Conservation (phyloP, 2,329 filamentous ascomycete genomes). For the Pezicula rhizophila region DNA sequence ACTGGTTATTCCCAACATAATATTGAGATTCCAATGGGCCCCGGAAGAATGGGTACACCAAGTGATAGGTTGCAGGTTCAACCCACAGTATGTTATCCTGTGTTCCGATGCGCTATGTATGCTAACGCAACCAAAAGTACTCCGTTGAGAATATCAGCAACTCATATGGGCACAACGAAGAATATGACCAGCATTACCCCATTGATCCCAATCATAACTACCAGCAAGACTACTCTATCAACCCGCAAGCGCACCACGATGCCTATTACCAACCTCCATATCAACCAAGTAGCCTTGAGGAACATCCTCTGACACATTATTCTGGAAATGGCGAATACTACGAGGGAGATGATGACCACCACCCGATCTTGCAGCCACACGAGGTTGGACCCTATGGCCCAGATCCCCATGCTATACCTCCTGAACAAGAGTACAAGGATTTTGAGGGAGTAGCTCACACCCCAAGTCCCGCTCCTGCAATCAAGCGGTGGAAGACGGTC, state of each 20-base stretch:
- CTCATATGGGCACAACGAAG: constrained; percentile 57
- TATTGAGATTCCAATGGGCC: constrained; percentile 64
- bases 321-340: constrained; percentile 17
- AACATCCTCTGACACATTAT: constrained; percentile 21
- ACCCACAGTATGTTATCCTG: constrained; percentile 61
- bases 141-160: constrained; percentile 63
- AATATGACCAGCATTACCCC: constrained; percentile 47
- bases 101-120: background rate
- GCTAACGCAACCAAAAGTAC: constrained; percentile 40
- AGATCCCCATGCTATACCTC: constrained; percentile 39
- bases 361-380: constrained; percentile 64
- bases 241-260: constrained; percentile 82
- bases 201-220: constrained; percentile 42
- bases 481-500: constrained; percentile 95
- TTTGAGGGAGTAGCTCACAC: constrained; percentile 38
- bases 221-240: constrained; percentile 64
- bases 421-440: constrained; percentile 36
- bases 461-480: constrained; percentile 49
- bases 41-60: constrained; percentile 41
- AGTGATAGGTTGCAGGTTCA: constrained; percentile 77
- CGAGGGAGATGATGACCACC: constrained; percentile 62
- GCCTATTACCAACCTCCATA: constrained; percentile 81
- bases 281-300: constrained; percentile 45
- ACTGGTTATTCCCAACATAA: constrained; percentile 34
- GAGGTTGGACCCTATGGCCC: constrained; percentile 48